These are phyloP conservation scores for Aspergillus ruber DNA, from an alignment of 2,329 filamentous ascomycete genomes.

Conservation along the genomic window DNA sequence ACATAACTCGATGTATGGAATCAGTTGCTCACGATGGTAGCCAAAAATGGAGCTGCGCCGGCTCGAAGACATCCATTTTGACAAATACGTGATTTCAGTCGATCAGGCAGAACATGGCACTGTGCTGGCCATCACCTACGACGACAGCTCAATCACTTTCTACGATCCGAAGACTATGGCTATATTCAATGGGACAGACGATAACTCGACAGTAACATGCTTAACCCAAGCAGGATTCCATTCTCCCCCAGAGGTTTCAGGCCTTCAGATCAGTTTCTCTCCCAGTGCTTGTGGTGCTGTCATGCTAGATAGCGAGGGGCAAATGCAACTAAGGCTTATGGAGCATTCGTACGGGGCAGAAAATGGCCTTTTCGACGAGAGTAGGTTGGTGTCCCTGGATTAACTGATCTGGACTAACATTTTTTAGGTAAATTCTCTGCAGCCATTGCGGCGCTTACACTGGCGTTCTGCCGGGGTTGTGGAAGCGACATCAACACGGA, in stretches of 20 bases:
- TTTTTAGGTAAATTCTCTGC: constrained; percentile 38
- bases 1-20: constrained; percentile 1
- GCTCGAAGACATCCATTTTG: constrained; percentile 60
- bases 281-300: constrained; percentile 38
- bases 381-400: constrained; percentile 17
- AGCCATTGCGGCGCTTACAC: constrained; percentile 56
- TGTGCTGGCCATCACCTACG: constrained; percentile 64
- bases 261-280: constrained; percentile 36
- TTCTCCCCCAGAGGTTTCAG: constrained; percentile 60
- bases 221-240: constrained; percentile 72
- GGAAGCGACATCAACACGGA: constrained; percentile 53
- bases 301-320: constrained; percentile 32
- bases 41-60: constrained; percentile 52
- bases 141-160: constrained; percentile 75
- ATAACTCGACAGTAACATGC: constrained; percentile 60
- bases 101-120: constrained; percentile 65
- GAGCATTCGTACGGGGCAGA: constrained; percentile 35
- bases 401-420: constrained; percentile 2
- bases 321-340: constrained; percentile 33
- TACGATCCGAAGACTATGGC: constrained; percentile 69
- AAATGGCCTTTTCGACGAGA: constrained; percentile 31
- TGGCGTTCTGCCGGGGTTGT: constrained; percentile 46
- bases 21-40: constrained; percentile 25
- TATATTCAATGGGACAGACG: constrained; percentile 58
- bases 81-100: constrained; percentile 65